A percentile compares a stretch with the other conserved stretches of the same genome.
These are phyloP conservation scores for Eutrema japonicum DNA, from an alignment of 345 rosid species.

Conservation along the genomic window DNA sequence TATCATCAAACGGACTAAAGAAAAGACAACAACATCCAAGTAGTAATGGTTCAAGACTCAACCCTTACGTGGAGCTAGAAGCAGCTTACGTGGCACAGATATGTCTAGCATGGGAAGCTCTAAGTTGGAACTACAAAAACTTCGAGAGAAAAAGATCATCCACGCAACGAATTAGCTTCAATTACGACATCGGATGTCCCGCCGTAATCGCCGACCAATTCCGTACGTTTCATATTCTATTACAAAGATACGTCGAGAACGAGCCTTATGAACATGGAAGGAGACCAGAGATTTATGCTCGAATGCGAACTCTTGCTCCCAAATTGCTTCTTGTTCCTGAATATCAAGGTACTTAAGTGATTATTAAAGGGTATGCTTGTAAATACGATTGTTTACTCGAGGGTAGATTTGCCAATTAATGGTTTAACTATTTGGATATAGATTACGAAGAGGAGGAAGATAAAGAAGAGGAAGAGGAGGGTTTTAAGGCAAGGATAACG, in stretches of 20 bases:
- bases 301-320: conserved; percentile 92
- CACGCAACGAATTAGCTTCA: conserved; percentile 39
- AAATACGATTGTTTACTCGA: neutral
- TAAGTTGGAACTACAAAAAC: conserved; percentile 90
- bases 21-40: conserved; percentile 34
- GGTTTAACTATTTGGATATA: neutral
- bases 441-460: conserved; percentile 59
- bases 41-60: conserved; percentile 55
- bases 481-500: conserved; percentile 69
- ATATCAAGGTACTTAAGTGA: conserved; percentile 65
- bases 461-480: conserved; percentile 66
- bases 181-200: conserved; percentile 70
- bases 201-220: conserved; percentile 83
- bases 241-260: conserved; percentile 87
- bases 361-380: neutral
- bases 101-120: conserved; percentile 96
- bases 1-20: conserved; percentile 60
- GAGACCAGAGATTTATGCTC: conserved; percentile 87
- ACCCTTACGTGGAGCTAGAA: conserved; percentile 91
- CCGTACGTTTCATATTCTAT: conserved; percentile 89
- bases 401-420: neutral
- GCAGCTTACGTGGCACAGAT: conserved; percentile 88
- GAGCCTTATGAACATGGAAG: conserved; percentile 98
- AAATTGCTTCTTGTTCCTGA: conserved; percentile 93
- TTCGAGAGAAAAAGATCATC: conserved; percentile 66